Percentiles rank a stretch among this genome's conserved stretches.
These are phyloP conservation scores for Yamadazyma oceani DNA, from an alignment of 1,139 yeast species.

Conservation along the genomic window DNA sequence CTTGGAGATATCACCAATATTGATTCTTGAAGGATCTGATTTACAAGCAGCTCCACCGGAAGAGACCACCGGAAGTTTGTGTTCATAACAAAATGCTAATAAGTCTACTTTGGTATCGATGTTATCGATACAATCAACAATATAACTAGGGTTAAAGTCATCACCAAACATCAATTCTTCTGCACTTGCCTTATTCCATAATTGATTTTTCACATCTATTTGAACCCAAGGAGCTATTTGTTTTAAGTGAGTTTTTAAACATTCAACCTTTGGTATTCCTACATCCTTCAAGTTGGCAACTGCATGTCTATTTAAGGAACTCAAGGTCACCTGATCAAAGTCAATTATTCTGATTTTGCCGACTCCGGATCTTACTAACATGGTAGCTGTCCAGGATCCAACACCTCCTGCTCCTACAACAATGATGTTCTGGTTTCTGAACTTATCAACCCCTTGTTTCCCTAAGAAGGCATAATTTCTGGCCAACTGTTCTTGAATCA, in stretches of 20 bases:
- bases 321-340: constrained; percentile 91
- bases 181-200: constrained; percentile 72
- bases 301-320: constrained; percentile 91
- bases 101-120: constrained; percentile 93
- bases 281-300: constrained; percentile 88
- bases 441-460: constrained; percentile 74
- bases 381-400: constrained; percentile 94
- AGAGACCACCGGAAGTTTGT: constrained; percentile 64
- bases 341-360: constrained; percentile 77
- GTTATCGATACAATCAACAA: constrained; percentile 94
- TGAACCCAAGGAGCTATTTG: constrained; percentile 89
- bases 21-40: constrained; percentile 48
- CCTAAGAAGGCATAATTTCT: constrained; percentile 91
- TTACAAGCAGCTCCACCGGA: constrained; percentile 96
- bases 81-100: constrained; percentile 65
- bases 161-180: constrained; percentile 57
- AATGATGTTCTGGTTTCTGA: constrained; percentile 72
- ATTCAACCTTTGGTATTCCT: constrained; percentile 84
- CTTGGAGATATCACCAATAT: constrained; percentile 45
- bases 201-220: constrained; percentile 71
- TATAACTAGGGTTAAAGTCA: constrained; percentile 62
- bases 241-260: constrained; percentile 62
- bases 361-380: constrained; percentile 90
- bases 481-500: constrained; percentile 87
- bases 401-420: constrained; percentile 99